Evolutionary conservation across 305 asterid species (phyloP), one percentile per base, ranked within the genome.

Genomic region (Solanum hybrid): DNA sequence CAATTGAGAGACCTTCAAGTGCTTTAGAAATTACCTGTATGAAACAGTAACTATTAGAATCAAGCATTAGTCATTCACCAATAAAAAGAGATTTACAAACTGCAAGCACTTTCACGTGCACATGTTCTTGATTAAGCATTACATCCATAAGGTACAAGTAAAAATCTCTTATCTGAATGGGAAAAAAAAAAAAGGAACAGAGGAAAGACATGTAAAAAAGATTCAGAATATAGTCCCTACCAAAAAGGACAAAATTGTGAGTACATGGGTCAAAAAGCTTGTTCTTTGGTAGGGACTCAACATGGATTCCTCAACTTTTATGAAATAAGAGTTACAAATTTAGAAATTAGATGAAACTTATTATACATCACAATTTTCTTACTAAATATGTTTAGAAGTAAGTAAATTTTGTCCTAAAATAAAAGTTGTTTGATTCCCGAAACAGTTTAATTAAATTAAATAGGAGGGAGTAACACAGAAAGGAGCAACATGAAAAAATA

Each of bases 1-100:
- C 99, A 91, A 96, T 88, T 42, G 94, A 93, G 87, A 96, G 93
- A 69, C 98, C 97, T 91, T 93, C 96, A 71, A 96, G 97, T 75
- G 91, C 91, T 93, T 94, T 95, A 64, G 94, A 93, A 85, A 97
- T 91, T 29, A 89, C 93, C 99, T 97, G 93, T 81, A 87, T 37
- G 12, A 85, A 27, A 80, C 69, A 80, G 51, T 17, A 40, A 24
- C 77, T 77, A 51, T 77, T 88, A 77, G 81, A 87, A 79, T 85
- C 88, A 85, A 56, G 40, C 31, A 85, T 31, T 85, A 85, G 46
- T 56, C 8, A 51, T 60, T 7, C 71, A 20, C 26, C 71, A 85
- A 85, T 32, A 31, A 22, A 56, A 35, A 85, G 31, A 85, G 76
- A 51, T 31, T 85, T 51, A 56, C 27, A 46, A 85, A 60, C 27